Evolutionary conservation across 164 flowering plant species (phyloP), one percentile per base, ranked within the genome.

Genomic region (Stephania yunnanensis): DNA sequence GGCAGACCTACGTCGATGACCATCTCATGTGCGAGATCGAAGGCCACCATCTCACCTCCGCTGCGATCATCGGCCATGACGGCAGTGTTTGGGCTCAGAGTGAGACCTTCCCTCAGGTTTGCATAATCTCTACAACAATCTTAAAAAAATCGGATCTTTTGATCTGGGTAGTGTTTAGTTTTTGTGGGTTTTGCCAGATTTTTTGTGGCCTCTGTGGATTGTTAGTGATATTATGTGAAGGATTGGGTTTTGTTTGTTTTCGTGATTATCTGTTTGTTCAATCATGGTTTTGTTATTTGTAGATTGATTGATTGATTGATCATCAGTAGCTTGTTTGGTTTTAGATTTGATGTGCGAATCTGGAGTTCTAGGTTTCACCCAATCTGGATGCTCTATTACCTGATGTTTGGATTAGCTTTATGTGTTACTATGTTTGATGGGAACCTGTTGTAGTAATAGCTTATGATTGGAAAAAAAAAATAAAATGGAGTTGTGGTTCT

Each of bases 11-110:
- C 58, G 78, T 76, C 8, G 78, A 76, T 46, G 78, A 76, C 13
- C 78, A 76, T 64, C 61, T 76, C 68, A 76, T 76, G 78, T 75
- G 77, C 46, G 77, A 75, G 10, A 75, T 58, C 12, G 77, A 75
- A 3, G 77, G 77, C 4, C 72, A 75, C 11, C 45, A 75, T 75
- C 77, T 75, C 67, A 55, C 77, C 19, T 20, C 68, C 10, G 77
- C 77, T 53, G 77, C 77, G 5, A 75, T 75, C 68, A 53, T 75
- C 30, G 77, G 77, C 13, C 77, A 75, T 12, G 77, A 75, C 69
- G 77, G 77, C n/a, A 75, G 77, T 31, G 69, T 76, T 15, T 76
- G 78, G 78, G 73, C 78, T 46, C 68, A 70, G 50, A 76, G 78
- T 46, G 55, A 36, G 11, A 6, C 55, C 3, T 76, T 76, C n/a